Conservation (phyloP, 1,284 basidiomycete genomes). For the Neotropicomus parvogracilis region DNA sequence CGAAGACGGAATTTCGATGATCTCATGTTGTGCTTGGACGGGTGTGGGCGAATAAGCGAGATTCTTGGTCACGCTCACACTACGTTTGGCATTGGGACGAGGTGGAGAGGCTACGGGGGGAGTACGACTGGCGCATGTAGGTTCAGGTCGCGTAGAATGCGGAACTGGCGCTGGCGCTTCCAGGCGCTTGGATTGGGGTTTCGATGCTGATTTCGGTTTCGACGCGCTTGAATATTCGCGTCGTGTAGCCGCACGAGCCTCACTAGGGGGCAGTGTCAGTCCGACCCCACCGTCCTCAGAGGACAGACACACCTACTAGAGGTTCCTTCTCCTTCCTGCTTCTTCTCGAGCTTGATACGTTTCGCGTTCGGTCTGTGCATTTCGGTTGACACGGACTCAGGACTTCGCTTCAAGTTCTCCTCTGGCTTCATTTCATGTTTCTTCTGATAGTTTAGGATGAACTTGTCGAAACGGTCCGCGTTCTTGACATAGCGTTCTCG, state of each 20-base stretch:
- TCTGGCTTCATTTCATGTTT: neutral
- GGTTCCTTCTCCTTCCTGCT: neutral
- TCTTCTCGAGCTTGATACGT: constrained; percentile 9
- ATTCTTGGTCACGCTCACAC: neutral
- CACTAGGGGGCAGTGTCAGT: constrained; percentile 5
- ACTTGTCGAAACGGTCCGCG: constrained; percentile 37
- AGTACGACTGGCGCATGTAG: neutral
- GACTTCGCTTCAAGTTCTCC: constrained; percentile 5
- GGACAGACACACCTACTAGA: constrained; percentile 9
- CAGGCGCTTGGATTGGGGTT: neutral
- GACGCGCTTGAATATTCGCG: neutral
- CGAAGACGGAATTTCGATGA: neutral
- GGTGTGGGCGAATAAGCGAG: neutral
- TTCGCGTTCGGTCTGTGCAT: constrained; percentile 2
- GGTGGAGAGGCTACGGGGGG: neutral
- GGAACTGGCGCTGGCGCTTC: neutral
- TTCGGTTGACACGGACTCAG: constrained; percentile 3
- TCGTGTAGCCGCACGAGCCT: neutral
- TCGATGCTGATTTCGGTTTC: neutral
- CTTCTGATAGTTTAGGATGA: constrained; percentile 34
- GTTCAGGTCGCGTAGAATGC: neutral
- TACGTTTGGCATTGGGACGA: neutral
- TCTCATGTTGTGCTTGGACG: neutral
- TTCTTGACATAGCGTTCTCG: constrained; percentile 49
- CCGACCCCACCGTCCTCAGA: neutral